A percentile compares a stretch with the other conserved stretches of the same genome.
Evolutionary conservation across 495 filamentous ascomycete species (phyloP).

Genomic region (Penicillium cosmopolitanum): DNA sequence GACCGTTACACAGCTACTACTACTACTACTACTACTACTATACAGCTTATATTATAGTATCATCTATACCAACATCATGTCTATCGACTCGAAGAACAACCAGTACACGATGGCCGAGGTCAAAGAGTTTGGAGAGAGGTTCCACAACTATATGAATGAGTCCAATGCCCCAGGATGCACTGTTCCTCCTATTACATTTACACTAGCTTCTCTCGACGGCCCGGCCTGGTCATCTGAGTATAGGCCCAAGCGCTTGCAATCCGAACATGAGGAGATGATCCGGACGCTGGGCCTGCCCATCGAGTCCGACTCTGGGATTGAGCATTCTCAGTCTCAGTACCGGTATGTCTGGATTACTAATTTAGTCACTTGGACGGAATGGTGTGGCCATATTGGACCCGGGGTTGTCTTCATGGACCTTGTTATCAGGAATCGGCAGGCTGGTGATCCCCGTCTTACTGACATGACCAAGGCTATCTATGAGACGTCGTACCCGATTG

Average conservation of each 20-base stretch:
- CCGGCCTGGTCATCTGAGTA: background rate
- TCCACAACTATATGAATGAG: background rate
- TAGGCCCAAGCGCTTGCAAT: background rate
- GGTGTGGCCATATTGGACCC: background rate
- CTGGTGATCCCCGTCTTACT: background rate
- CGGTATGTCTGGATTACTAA: background rate
- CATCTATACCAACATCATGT: too few relatives aligned
- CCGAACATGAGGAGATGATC: background rate
- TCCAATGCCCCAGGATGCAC: background rate
- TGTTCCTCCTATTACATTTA: background rate
- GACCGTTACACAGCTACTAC: too few relatives aligned
- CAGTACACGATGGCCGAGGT: background rate
- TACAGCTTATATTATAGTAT: too few relatives aligned
- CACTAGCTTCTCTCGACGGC: background rate
- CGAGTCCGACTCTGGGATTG: background rate
- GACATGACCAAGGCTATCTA: background rate
- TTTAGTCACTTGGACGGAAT: background rate
- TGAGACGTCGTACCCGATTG: background rate
- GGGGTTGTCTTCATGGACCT: background rate
- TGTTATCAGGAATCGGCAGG: background rate
- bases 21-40: too few relatives aligned
- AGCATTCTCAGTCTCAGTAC: background rate
- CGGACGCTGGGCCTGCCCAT: background rate
- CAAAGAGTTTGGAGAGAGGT: background rate
- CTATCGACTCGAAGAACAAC: background rate